These are phyloP conservation scores for Tricholomella constricta DNA, from an alignment of 768 basidiomycete genomes.

Conservation along the genomic window DNA sequence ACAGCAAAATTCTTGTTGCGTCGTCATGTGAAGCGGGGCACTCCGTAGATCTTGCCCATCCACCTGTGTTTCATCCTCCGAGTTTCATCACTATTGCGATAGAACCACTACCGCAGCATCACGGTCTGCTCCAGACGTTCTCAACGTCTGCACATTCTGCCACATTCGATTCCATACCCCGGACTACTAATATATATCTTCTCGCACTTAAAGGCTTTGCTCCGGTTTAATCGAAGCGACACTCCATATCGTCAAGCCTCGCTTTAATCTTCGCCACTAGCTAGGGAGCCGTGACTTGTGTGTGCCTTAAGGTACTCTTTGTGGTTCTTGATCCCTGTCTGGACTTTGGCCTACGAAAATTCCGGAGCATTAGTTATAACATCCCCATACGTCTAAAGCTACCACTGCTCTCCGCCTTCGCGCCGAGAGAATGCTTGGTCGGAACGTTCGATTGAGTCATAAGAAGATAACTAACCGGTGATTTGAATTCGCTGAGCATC, in stretches of 20 bases:
- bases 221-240: neutral
- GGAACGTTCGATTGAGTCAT: neutral
- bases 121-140: neutral
- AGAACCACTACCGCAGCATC: constrained; percentile 1
- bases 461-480: neutral
- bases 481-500: neutral
- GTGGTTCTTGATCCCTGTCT: neutral
- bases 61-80: constrained; percentile 15
- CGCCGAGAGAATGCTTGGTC: neutral
- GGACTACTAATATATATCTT: constrained; percentile 16
- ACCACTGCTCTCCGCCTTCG: neutral
- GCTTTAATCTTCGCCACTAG: neutral
- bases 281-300: neutral
- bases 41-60: neutral
- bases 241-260: neutral
- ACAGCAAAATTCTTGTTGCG: constrained; percentile 95
- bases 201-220: neutral
- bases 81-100: constrained; percentile 8
- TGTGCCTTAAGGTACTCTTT: neutral
- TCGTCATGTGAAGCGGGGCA: constrained; percentile 61
- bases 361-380: neutral
- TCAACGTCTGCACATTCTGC: neutral
- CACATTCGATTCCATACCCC: constrained; percentile 13
- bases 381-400: neutral
- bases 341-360: neutral